Conservation (phyloP, 2,329 filamentous ascomycete genomes). For the Ophiocordyceps unilateralis region DNA sequence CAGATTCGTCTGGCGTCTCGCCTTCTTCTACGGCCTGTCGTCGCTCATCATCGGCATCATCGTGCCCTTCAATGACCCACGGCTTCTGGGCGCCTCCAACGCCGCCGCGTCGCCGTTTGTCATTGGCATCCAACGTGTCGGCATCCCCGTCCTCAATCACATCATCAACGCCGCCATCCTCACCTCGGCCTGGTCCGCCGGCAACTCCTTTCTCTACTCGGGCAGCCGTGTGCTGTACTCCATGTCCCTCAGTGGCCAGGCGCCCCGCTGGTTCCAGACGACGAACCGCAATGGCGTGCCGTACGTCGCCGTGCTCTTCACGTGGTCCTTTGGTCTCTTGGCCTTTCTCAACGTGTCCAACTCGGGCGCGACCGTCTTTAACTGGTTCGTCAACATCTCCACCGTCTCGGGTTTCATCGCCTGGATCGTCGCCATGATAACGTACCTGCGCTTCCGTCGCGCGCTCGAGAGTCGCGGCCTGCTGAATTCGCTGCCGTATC, state of each 20-base stretch:
- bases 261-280: constrained; percentile 40
- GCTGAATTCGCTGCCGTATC: constrained; percentile 31
- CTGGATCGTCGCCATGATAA: constrained; percentile 41
- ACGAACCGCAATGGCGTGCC: constrained; percentile 48
- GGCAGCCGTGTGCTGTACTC: constrained; percentile 54
- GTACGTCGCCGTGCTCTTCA: constrained; percentile 32
- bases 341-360: constrained; percentile 53
- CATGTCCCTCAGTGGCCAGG: constrained; percentile 48
- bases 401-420: constrained; percentile 52
- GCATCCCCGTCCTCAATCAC: constrained; percentile 45
- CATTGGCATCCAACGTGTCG: constrained; percentile 47
- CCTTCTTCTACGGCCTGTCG: constrained; percentile 46
- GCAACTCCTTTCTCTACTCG: constrained; percentile 46
- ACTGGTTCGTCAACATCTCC: constrained; percentile 57
- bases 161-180: constrained; percentile 53
- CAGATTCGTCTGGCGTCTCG: constrained; percentile 43
- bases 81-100: constrained; percentile 40
- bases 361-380: constrained; percentile 46
- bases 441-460: constrained; percentile 40
- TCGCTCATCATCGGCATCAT: constrained; percentile 44
- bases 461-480: constrained; percentile 37
- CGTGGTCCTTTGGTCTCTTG: constrained; percentile 43
- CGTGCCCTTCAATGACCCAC: constrained; percentile 45
- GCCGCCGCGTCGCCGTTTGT: constrained; percentile 45
- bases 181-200: constrained; percentile 46